phyloP scores from a whole-genome alignment of 805 yeast genomes.

The Spathaspora arborariae region DNA sequence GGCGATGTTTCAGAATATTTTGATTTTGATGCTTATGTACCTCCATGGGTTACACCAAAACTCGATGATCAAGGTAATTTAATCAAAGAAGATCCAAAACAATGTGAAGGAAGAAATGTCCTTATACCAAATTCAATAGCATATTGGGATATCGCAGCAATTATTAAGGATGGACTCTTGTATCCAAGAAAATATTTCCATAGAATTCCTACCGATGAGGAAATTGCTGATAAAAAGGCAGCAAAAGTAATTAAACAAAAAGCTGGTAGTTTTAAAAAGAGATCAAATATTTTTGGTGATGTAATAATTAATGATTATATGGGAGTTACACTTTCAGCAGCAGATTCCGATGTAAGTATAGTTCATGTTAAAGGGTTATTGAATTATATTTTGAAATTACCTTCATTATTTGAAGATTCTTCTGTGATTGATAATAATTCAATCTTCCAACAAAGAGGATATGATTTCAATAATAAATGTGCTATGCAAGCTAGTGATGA shows the following conservation, averaged over 20 bases:
- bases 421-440: constrained; percentile 2
- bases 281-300: constrained; percentile 1
- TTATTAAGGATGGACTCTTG: constrained; percentile 10
- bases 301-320: constrained; percentile 20
- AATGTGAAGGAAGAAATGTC: constrained; percentile 27
- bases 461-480: constrained; percentile 26
- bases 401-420: constrained; percentile 5
- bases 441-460: constrained; percentile 6
- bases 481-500: constrained; percentile 23
- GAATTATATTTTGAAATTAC: constrained; percentile 10
- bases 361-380: constrained; percentile 33
- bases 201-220: constrained; percentile 11
- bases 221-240: constrained; percentile 4
- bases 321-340: constrained; percentile 33
- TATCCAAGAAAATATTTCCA: constrained; percentile 11
- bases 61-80: constrained; percentile 17
- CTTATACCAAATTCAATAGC: constrained; percentile 35
- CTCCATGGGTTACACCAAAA: constrained; percentile 21
- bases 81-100: constrained; percentile 26
- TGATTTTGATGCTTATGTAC: constrained; percentile 27
- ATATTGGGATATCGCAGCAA: constrained; percentile 19
- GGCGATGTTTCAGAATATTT: constrained; percentile 27
- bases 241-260: constrained; percentile 6
- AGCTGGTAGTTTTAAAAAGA: constrained; percentile 1
- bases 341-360: constrained; percentile 33